phyloP scores from a whole-genome alignment of 2,329 filamentous ascomycete species.

The Colletotrichum phormii region DNA sequence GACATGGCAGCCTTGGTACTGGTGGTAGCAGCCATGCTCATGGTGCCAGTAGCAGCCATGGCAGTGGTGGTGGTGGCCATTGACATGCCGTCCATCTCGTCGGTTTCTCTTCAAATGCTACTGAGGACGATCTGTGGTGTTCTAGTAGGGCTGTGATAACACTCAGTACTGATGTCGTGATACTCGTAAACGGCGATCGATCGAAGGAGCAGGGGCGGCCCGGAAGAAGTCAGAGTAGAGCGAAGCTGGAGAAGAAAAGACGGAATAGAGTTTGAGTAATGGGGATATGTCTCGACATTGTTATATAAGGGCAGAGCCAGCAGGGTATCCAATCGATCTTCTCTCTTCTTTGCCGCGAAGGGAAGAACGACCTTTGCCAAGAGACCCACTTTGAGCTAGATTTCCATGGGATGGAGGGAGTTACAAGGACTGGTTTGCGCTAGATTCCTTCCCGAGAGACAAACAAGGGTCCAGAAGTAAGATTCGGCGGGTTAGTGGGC shows the following conservation, averaged over 20 bases:
- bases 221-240: not conserved
- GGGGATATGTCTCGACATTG: not conserved
- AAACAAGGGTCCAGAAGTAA: conserved; percentile 8
- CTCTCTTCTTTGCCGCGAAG: not conserved
- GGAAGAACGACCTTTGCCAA: not conserved
- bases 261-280: not conserved
- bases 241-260: conserved; percentile 11
- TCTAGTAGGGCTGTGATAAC: too few relatives aligned
- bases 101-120: not conserved
- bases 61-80: conserved; percentile 21
- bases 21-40: conserved; percentile 31
- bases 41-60: conserved; percentile 31
- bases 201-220: not conserved
- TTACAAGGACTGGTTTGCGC: conserved; percentile 2
- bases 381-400: conserved; percentile 25
- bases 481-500: not conserved
- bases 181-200: not conserved
- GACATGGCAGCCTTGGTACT: conserved; percentile 30
- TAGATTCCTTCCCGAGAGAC: conserved; percentile 24
- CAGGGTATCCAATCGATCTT: conserved; percentile 13
- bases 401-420: conserved; percentile 10
- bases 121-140: not conserved
- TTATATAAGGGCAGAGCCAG: conserved; percentile 17
- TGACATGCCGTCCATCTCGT: conserved; percentile 25
- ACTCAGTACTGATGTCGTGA: not conserved